Conservation (phyloP, 306 rosid species). For the cucumber (Cucumis sativus) region Cucumber_9930_V3 NC_026657.2:19660001-19660500, state of each 20-base stretch:
- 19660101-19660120: too few relatives aligned
- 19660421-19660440: neutral
- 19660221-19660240: neutral
- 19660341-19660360: neutral
- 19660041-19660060: too few relatives aligned
- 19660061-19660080: too few relatives aligned
- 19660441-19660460: neutral
- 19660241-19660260: neutral
- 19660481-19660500: neutral
- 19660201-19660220: neutral
- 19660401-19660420: neutral
- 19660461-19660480: neutral
- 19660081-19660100: too few relatives aligned
- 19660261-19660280: neutral
- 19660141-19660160: too few relatives aligned
- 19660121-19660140: too few relatives aligned
- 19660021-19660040: too few relatives aligned
- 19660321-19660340: neutral
- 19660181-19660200: neutral
- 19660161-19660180: neutral
- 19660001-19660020: too few relatives aligned
- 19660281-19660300: too few relatives aligned
- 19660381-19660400: neutral
- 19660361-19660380: neutral
- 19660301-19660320: neutral